Percentiles rank a stretch among this genome's conserved stretches.
These are phyloP conservation scores for Aaosphaeria pasadenensis DNA, from an alignment of 2,329 filamentous ascomycete species.

Conservation along the genomic window DNA sequence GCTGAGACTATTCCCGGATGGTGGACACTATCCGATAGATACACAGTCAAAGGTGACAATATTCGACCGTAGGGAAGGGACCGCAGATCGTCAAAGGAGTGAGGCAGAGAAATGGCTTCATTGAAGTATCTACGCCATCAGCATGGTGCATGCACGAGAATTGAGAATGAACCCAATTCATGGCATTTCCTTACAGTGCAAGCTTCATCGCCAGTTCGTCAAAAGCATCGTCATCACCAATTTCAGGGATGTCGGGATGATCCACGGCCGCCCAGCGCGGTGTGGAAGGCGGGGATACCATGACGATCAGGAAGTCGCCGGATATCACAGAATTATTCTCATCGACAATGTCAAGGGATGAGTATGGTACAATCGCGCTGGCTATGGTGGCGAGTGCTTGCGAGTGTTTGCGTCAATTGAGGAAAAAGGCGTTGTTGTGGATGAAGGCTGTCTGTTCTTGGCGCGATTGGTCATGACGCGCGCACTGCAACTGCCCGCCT, in stretches of 20 bases:
- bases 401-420: no score
- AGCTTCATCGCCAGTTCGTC: conserved; percentile 65
- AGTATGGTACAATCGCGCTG: no score
- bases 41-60: conserved; percentile 61
- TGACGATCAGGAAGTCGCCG: conserved; percentile 3
- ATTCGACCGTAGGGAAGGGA: conserved; percentile 59
- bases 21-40: conserved; percentile 61
- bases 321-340: not conserved
- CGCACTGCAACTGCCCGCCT: no score
- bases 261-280: conserved; percentile 25
- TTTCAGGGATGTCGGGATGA: conserved; percentile 51
- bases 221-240: conserved; percentile 59
- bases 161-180: not conserved
- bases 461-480: not conserved
- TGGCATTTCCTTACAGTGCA: conserved; percentile 47
- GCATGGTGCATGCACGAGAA: conserved; percentile 10
- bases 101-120: conserved; percentile 61
- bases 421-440: not conserved
- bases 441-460: not conserved
- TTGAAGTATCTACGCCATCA: conserved; percentile 38
- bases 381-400: no score
- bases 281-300: conserved; percentile 25
- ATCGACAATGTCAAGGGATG: not conserved
- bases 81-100: conserved; percentile 71
- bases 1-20: conserved; percentile 71